phyloP scores from a whole-genome alignment of 768 basidiomycete species.

The Fomitopsis serialis region DNA sequence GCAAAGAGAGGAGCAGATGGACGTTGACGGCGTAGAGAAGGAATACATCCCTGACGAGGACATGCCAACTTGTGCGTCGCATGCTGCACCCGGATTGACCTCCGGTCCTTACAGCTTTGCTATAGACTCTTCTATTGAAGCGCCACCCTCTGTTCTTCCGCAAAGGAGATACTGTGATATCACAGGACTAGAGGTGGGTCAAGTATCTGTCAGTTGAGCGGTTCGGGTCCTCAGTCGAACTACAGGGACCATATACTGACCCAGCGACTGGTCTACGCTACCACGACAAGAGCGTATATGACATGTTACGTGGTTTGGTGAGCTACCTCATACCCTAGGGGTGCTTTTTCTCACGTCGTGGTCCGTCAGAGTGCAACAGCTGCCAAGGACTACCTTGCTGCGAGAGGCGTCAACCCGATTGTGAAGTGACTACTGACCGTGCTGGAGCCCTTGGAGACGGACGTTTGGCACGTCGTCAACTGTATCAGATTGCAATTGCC shows the following conservation, averaged over 20 bases:
- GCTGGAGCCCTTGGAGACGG: too few relatives aligned
- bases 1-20: conserved; percentile 53
- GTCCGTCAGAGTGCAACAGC: conserved; percentile 51
- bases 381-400: conserved; percentile 73
- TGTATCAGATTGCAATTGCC: too few relatives aligned
- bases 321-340: conserved; percentile 6
- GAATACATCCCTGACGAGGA: conserved; percentile 44
- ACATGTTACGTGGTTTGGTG: conserved; percentile 71
- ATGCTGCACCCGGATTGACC: background rate
- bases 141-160: conserved; percentile 76
- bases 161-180: conserved; percentile 81
- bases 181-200: conserved; percentile 69
- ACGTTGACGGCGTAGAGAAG: conserved; percentile 41
- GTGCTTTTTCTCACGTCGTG: background rate
- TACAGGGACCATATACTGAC: conserved; percentile 77
- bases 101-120: background rate
- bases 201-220: background rate
- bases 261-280: conserved; percentile 76
- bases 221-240: background rate
- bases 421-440: conserved; percentile 30
- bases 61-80: conserved; percentile 1
- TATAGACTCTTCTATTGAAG: conserved; percentile 75
- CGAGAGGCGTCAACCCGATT: conserved; percentile 35
- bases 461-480: too few relatives aligned
- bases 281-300: conserved; percentile 85